Conservation (phyloP, 768 basidiomycete species). For the Mrakia gelida region DNA sequence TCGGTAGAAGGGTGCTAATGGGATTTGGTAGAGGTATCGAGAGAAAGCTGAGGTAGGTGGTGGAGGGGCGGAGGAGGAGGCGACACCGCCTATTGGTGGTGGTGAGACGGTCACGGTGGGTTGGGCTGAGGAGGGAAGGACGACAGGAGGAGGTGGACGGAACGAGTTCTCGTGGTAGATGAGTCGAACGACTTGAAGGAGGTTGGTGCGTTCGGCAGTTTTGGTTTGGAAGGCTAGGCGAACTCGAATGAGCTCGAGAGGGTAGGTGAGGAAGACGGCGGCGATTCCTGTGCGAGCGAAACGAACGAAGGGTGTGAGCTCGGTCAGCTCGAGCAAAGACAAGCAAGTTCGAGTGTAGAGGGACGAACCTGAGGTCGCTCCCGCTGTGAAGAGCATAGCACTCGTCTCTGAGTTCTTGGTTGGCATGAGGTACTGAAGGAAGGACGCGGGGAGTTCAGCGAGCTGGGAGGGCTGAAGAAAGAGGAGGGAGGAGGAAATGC, state of each 20-base stretch:
- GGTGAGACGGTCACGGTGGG: slow-evolving; percentile 28
- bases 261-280: slow-evolving; percentile 90
- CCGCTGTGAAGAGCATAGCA: slow-evolving; percentile 72
- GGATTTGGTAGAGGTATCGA: slow-evolving; percentile 38
- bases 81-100: slow-evolving; percentile 31
- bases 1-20: slow-evolving; percentile 64
- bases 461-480: background rate
- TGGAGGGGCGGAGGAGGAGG: slow-evolving; percentile 36
- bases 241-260: slow-evolving; percentile 89
- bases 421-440: slow-evolving; percentile 72
- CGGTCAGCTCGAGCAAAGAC: slow-evolving; percentile 17
- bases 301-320: slow-evolving; percentile 14
- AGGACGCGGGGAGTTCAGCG: background rate
- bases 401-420: slow-evolving; percentile 73
- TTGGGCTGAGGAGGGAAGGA: background rate
- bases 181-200: slow-evolving; percentile 49
- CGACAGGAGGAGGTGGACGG: slow-evolving; percentile 35
- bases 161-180: slow-evolving; percentile 64
- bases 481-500: background rate
- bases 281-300: slow-evolving; percentile 58
- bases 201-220: slow-evolving; percentile 48
- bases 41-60: slow-evolving; percentile 15
- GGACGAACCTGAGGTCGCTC: slow-evolving; percentile 70
- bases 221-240: slow-evolving; percentile 83
- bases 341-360: slow-evolving; percentile 4